phyloP scores from a whole-genome alignment of 768 basidiomycete species.

The Phallus indusiatus region DNA sequence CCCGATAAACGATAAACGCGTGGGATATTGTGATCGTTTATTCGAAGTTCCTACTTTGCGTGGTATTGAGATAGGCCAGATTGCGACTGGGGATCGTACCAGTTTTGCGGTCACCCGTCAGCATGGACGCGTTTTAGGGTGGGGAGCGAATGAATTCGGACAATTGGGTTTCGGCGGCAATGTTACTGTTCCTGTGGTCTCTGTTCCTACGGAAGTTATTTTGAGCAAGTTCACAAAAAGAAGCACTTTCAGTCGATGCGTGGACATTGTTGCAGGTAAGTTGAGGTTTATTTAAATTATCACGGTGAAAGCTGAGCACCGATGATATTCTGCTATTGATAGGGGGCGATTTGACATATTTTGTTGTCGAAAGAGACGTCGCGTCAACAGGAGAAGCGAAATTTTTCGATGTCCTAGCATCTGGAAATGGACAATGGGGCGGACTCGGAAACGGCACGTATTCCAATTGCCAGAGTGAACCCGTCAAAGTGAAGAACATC shows the following conservation, averaged over 20 bases:
- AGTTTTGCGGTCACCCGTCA: slow-evolving; percentile 60
- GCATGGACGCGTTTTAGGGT: slow-evolving; percentile 69
- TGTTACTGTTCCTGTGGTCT: slow-evolving; percentile 55
- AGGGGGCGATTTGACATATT: slow-evolving; percentile 74
- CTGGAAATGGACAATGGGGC: slow-evolving; percentile 80
- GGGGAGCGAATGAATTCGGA: slow-evolving; percentile 85
- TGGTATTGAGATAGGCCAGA: slow-evolving; percentile 53
- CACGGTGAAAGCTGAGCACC: not conserved
- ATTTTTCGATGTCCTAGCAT: slow-evolving; percentile 54
- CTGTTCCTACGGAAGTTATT: slow-evolving; percentile 79
- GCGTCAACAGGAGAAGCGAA: slow-evolving; percentile 18
- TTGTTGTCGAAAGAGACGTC: slow-evolving; percentile 52
- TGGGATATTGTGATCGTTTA: slow-evolving; percentile 58
- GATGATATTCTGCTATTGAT: not conserved
- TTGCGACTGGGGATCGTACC: slow-evolving; percentile 61
- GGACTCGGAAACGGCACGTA: slow-evolving; percentile 56
- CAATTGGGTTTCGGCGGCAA: slow-evolving; percentile 73
- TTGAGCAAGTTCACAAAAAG: slow-evolving; percentile 48
- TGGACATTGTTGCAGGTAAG: slow-evolving; percentile 56
- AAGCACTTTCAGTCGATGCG: slow-evolving; percentile 48
- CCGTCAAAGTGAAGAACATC: slow-evolving; percentile 65
- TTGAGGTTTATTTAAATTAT: not conserved
- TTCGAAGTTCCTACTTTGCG: slow-evolving; percentile 70
- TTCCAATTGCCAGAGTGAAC: slow-evolving; percentile 62
- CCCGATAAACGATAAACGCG: slow-evolving; percentile 30